phyloP scores from a whole-genome alignment of 1,139 yeast species.

The Lodderomyces theae region DNA sequence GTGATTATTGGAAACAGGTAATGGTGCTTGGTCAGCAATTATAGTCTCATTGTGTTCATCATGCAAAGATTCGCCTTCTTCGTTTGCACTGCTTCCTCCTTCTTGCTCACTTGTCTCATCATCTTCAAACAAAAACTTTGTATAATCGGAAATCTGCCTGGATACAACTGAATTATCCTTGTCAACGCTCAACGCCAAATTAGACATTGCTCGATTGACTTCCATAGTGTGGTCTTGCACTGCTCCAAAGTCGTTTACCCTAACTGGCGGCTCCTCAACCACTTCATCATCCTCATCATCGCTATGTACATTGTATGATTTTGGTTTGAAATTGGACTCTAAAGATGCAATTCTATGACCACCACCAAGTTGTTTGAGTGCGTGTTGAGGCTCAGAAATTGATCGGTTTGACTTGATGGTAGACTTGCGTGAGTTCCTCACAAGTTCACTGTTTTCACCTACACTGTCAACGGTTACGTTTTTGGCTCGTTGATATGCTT shows the following conservation, averaged over 20 bases:
- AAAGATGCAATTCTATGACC: conserved; percentile 23
- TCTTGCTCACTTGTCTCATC: conserved; percentile 14
- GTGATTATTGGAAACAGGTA: conserved; percentile 14
- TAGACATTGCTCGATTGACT: not conserved
- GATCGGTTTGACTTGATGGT: conserved; percentile 36
- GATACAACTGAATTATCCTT: conserved; percentile 7
- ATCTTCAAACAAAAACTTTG: conserved; percentile 28
- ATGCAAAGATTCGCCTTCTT: not conserved
- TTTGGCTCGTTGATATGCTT: conserved; percentile 13
- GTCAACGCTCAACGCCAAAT: conserved; percentile 2
- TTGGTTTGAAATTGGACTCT: conserved; percentile 27
- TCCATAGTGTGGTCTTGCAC: not conserved
- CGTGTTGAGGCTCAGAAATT: conserved; percentile 33
- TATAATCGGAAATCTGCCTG: conserved; percentile 37
- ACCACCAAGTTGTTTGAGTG: conserved; percentile 2
- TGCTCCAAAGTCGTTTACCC: not conserved
- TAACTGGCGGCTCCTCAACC: conserved; percentile 5
- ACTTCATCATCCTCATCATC: conserved; percentile 11
- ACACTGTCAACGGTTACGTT: conserved; percentile 8
- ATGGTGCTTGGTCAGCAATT: conserved; percentile 5
- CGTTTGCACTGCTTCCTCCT: too few relatives aligned
- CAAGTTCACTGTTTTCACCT: conserved; percentile 20
- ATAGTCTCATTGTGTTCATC: conserved; percentile 7
- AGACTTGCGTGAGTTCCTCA: conserved; percentile 31
- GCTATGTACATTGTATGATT: conserved; percentile 15